phyloP scores from a whole-genome alignment of 305 asterid species.

The Lippia alba region DNA sequence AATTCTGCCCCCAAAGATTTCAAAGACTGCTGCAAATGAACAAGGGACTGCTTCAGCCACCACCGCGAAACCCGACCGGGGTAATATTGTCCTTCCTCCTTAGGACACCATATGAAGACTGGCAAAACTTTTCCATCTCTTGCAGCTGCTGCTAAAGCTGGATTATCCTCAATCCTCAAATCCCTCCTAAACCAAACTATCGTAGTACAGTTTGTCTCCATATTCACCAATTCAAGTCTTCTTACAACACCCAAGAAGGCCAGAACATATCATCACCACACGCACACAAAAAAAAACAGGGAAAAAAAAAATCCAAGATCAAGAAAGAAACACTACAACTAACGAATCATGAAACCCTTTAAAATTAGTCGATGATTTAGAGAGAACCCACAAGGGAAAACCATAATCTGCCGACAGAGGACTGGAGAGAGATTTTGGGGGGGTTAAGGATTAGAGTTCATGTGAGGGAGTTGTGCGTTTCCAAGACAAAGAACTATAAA shows the following conservation, averaged over 20 bases:
- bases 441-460: constrained; percentile 41
- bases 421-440: constrained; percentile 18
- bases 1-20: constrained; percentile 84
- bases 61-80: constrained; percentile 95
- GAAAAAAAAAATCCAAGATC: constrained; percentile 7
- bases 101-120: constrained; percentile 88
- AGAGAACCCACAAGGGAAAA: constrained; percentile 28
- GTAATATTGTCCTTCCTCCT: constrained; percentile 78
- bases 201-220: constrained; percentile 65
- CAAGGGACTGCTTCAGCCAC: constrained; percentile 93
- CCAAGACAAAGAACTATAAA: constrained; percentile 38
- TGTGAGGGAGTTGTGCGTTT: constrained; percentile 43
- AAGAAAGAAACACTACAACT: constrained; percentile 8
- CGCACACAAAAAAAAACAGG: background rate
- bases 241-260: constrained; percentile 17
- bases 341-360: background rate
- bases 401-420: constrained; percentile 31
- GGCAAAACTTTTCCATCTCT: constrained; percentile 76
- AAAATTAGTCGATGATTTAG: constrained; percentile 1
- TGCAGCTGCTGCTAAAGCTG: constrained; percentile 89
- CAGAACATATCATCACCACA: background rate
- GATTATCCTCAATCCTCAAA: constrained; percentile 90
- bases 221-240: constrained; percentile 33
- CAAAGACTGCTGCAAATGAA: constrained; percentile 71
- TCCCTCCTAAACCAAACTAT: constrained; percentile 97